Evolutionary conservation across 164 flowering plant genomes (phyloP).

Genomic region (Vitis rotundifolia): DNA sequence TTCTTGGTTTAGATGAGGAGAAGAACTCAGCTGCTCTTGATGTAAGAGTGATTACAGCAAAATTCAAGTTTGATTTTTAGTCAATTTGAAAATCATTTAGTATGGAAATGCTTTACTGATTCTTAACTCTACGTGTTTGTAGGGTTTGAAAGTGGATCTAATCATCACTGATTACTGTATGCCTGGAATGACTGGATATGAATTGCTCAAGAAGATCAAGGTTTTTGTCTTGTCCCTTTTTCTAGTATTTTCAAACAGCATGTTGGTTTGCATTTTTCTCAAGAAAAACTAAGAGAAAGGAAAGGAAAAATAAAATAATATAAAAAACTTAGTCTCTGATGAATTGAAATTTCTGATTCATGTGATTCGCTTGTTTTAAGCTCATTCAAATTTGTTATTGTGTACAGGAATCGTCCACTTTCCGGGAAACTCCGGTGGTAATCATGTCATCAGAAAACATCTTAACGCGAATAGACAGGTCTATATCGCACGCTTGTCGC

Average conservation of each 20-base stretch:
- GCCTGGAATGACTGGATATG: slow-evolving; percentile 98
- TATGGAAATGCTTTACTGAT: background rate
- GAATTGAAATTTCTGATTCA: too few relatives aligned
- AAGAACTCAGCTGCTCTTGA: slow-evolving; percentile 34
- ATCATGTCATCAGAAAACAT: slow-evolving; percentile 79
- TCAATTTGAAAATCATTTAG: too few relatives aligned
- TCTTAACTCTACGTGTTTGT: slow-evolving; percentile 5
- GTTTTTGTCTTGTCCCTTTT: slow-evolving; percentile 20
- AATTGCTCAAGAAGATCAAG: slow-evolving; percentile 88
- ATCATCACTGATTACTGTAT: slow-evolving; percentile 92
- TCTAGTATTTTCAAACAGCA: background rate
- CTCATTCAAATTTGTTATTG: background rate
- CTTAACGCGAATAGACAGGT: slow-evolving; percentile 67
- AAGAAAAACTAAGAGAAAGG: background rate
- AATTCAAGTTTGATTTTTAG: background rate
- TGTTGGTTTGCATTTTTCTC: too few relatives aligned
- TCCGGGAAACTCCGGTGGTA: slow-evolving; percentile 64
- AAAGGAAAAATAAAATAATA: background rate
- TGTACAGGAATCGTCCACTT: slow-evolving; percentile 54
- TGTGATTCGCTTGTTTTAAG: background rate
- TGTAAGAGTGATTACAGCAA: slow-evolving; percentile 30
- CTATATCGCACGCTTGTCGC: background rate
- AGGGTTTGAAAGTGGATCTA: slow-evolving; percentile 80
- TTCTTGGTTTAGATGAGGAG: slow-evolving; percentile 75
- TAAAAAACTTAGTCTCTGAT: background rate